Evolutionary conservation across 1,284 basidiomycete species (phyloP).

Genomic region (Peniophora sp.): DNA sequence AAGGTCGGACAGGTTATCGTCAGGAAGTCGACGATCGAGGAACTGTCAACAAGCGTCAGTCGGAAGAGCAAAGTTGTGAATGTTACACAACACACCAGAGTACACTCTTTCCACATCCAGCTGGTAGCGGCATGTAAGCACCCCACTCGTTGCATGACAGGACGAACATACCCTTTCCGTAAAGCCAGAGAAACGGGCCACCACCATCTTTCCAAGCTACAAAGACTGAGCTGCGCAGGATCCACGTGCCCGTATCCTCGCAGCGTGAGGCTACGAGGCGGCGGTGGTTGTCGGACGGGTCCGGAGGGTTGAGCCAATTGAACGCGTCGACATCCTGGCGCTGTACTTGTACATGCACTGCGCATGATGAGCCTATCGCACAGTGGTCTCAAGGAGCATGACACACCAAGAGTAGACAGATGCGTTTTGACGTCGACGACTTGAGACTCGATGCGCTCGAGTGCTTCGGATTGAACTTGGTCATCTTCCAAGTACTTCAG

Average conservation of each 20-base stretch:
- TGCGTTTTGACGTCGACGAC: background rate
- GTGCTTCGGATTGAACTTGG: no score
- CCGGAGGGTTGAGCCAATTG: slow-evolving; percentile 1
- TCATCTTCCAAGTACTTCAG: no score
- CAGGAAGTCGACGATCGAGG: slow-evolving; percentile 5
- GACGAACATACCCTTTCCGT: slow-evolving; percentile 4
- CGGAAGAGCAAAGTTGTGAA: background rate
- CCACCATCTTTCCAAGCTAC: slow-evolving; percentile 5
- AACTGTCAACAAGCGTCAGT: slow-evolving; percentile 3
- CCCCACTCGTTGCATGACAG: background rate
- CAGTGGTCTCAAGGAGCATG: background rate
- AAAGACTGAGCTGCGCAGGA: background rate
- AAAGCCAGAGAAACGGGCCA: slow-evolving; percentile 3
- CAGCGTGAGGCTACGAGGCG: background rate
- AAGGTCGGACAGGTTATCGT: background rate
- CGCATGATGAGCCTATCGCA: background rate
- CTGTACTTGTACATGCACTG: background rate
- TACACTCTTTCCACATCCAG: slow-evolving; percentile 8
- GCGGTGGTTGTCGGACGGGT: slow-evolving; percentile 5
- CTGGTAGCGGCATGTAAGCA: slow-evolving; percentile 1
- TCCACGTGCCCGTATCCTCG: slow-evolving; percentile 7
- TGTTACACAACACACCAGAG: background rate
- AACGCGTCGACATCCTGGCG: background rate
- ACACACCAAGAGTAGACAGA: background rate
- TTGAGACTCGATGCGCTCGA: no score